A percentile compares a stretch with the other conserved stretches of the same genome.
phyloP scores from a whole-genome alignment of 2,329 filamentous ascomycete species.

The Exophiala dermatitidis region DNA sequence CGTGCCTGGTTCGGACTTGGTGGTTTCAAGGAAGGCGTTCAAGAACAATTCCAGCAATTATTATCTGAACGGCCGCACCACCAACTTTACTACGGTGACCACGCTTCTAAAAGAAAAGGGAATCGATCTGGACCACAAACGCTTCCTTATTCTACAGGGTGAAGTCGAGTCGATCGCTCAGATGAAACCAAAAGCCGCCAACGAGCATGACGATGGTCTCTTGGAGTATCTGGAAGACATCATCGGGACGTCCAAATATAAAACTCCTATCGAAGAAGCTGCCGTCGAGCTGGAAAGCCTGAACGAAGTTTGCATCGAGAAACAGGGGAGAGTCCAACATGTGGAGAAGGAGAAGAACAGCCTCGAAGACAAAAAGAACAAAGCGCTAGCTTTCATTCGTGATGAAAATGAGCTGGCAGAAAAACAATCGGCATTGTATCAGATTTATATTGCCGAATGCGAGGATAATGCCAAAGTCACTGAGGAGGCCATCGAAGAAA shows the following conservation, averaged over 20 bases:
- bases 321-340: constrained; percentile 89
- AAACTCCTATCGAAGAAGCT: constrained; percentile 90
- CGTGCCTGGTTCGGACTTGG: constrained; percentile 73
- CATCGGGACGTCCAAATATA: constrained; percentile 97
- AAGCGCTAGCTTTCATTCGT: constrained; percentile 76
- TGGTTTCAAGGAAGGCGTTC: constrained; percentile 89
- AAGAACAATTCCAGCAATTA: constrained; percentile 98
- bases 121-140: constrained; percentile 94
- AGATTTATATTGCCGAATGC: constrained; percentile 83
- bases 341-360: constrained; percentile 94
- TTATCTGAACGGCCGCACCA: constrained; percentile 85
- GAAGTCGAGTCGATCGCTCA: constrained; percentile 98
- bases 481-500: constrained; percentile 80
- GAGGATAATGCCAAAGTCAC: constrained; percentile 82
- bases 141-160: constrained; percentile 92
- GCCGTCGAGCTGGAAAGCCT: constrained; percentile 82
- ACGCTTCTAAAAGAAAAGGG: constrained; percentile 78
- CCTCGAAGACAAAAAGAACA: constrained; percentile 94
- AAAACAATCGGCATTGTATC: constrained; percentile 88
- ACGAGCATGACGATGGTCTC: constrained; percentile 92
- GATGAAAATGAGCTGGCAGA: constrained; percentile 88
- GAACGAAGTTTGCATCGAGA: constrained; percentile 92
- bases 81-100: constrained; percentile 87
- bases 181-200: constrained; percentile 95
- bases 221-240: constrained; percentile 97